Conservation (phyloP, 768 basidiomycete species). For the Collybia mongolica region DNA sequence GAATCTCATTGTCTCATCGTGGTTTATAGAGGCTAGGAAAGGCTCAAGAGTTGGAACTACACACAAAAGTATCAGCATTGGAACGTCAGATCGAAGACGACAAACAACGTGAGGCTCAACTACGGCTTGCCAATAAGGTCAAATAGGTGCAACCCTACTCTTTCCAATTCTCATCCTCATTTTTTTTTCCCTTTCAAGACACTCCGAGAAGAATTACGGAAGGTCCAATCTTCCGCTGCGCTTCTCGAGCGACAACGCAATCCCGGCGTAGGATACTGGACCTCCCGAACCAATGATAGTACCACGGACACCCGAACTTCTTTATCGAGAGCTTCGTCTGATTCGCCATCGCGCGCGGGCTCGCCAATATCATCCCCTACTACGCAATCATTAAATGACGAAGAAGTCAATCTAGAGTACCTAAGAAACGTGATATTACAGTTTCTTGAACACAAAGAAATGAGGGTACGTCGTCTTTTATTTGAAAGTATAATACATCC, state of each 20-base stretch:
- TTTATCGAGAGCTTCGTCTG: slow-evolving; percentile 30
- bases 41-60: slow-evolving; percentile 44
- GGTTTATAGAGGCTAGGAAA: slow-evolving; percentile 28
- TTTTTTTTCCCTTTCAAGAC: slow-evolving; percentile 44
- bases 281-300: slow-evolving; percentile 40
- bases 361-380: slow-evolving; percentile 33
- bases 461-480: slow-evolving; percentile 69
- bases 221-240: slow-evolving; percentile 91
- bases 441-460: slow-evolving; percentile 97
- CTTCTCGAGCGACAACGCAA: slow-evolving; percentile 88
- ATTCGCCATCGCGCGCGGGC: slow-evolving; percentile 30
- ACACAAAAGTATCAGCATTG: slow-evolving; percentile 46
- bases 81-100: slow-evolving; percentile 75
- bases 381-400: slow-evolving; percentile 56
- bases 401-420: slow-evolving; percentile 95
- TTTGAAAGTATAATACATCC: background rate
- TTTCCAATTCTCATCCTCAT: background rate
- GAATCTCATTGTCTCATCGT: background rate
- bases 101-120: slow-evolving; percentile 65
- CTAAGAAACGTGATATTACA: slow-evolving; percentile 94
- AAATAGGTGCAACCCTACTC: slow-evolving; percentile 6
- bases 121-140: slow-evolving; percentile 80
- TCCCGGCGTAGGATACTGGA: slow-evolving; percentile 95
- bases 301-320: slow-evolving; percentile 41
- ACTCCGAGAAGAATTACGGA: slow-evolving; percentile 90